Evolutionary conservation across 306 rosid genomes (phyloP).

Genomic region (Quercus cerris): DNA sequence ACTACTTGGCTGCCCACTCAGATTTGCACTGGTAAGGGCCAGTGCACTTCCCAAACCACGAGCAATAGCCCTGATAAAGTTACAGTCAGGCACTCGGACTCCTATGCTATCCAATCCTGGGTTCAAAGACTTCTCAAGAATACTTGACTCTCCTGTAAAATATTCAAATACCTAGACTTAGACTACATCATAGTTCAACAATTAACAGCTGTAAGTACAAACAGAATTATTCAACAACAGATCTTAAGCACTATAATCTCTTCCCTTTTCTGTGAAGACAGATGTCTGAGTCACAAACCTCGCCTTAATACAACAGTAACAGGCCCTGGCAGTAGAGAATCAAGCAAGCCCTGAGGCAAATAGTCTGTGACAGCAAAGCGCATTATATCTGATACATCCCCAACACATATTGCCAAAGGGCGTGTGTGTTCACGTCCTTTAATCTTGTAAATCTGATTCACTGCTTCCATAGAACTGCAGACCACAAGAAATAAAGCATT

Average conservation of each 20-base stretch:
- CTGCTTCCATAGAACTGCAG: constrained; percentile 71
- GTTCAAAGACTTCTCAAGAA: constrained; percentile 81
- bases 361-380: constrained; percentile 68
- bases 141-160: constrained; percentile 77
- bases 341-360: constrained; percentile 74
- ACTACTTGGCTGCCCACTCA: constrained; percentile 87
- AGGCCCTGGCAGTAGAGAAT: constrained; percentile 87
- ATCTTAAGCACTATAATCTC: background rate
- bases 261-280: background rate
- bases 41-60: constrained; percentile 69
- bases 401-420: constrained; percentile 81
- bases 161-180: constrained; percentile 22
- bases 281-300: constrained; percentile 42
- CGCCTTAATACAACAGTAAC: constrained; percentile 76
- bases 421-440: constrained; percentile 79
- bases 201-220: background rate
- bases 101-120: constrained; percentile 87
- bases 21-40: constrained; percentile 94
- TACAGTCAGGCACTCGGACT: constrained; percentile 83
- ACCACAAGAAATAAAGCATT: constrained; percentile 16
- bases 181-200: constrained; percentile 3
- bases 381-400: constrained; percentile 58
- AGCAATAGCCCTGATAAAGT: constrained; percentile 74
- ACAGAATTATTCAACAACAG: background rate
- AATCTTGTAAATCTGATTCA: constrained; percentile 70